Conservation (phyloP, 2,329 filamentous ascomycete species). For the Trichophyton schoenleinii region DNA sequence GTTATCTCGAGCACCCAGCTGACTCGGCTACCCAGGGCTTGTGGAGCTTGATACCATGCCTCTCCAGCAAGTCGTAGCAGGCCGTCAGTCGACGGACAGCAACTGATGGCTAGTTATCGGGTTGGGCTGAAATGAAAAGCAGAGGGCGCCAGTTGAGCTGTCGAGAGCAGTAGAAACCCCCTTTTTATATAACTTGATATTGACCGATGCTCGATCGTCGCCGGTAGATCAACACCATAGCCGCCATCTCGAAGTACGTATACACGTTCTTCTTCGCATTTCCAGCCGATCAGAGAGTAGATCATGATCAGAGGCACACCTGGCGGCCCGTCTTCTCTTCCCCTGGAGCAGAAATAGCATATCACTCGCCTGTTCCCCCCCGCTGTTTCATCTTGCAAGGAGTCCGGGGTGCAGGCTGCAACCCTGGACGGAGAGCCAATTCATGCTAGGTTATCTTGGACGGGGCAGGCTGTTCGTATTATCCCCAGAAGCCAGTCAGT, state of each 20-base stretch:
- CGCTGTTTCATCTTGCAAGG: neutral
- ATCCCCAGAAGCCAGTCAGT: neutral
- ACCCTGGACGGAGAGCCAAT: neutral
- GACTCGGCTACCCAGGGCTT: constrained; percentile 2
- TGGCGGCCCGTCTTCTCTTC: no score
- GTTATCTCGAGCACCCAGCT: neutral
- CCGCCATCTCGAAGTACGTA: neutral
- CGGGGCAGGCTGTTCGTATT: no score
- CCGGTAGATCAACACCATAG: neutral
- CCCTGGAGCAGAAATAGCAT: no score
- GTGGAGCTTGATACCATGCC: constrained; percentile 1
- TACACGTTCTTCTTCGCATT: no score
- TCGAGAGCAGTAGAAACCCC: neutral
- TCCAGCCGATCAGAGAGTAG: neutral
- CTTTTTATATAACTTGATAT: neutral
- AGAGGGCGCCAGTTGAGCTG: no score
- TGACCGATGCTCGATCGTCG: neutral
- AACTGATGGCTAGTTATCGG: no score
- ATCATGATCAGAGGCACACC: neutral
- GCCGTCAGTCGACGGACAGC: no score
- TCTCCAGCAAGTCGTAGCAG: neutral
- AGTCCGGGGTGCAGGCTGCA: neutral
- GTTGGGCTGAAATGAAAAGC: no score
- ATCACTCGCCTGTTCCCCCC: neutral
- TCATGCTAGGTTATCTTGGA: no score